A percentile compares a stretch with the other conserved stretches of the same genome.
Conservation (phyloP, 169 alveolate species). For the Plasmodium coatneyi region DNA sequence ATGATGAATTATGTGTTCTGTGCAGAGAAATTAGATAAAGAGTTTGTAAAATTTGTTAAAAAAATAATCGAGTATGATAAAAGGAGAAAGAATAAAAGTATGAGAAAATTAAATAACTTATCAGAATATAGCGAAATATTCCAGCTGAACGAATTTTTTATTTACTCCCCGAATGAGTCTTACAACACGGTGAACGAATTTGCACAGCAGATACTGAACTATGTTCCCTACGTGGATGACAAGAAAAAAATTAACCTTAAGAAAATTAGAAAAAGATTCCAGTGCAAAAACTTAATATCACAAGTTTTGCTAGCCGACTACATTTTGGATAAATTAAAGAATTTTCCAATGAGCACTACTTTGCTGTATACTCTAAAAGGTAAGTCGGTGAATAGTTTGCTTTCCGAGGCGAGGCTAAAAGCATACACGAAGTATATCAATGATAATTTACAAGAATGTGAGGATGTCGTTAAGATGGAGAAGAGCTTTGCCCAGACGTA, state of each 20-base stretch:
- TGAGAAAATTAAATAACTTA: conserved; percentile 21
- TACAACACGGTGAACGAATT: conserved; percentile 59
- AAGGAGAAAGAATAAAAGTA: conserved; percentile 28
- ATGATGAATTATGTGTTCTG: not conserved
- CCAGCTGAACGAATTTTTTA: conserved; percentile 36
- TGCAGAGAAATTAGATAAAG: conserved; percentile 46
- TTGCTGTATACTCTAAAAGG: not conserved
- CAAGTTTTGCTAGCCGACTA: conserved; percentile 72
- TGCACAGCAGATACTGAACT: conserved; percentile 47
- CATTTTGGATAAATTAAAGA: conserved; percentile 46
- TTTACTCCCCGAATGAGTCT: conserved; percentile 47
- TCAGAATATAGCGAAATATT: not conserved
- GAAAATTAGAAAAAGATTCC: conserved; percentile 22
- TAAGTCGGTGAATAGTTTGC: conserved; percentile 1
- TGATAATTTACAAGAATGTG: conserved; percentile 30
- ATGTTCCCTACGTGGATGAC: conserved; percentile 75
- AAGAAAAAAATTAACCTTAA: conserved; percentile 46
- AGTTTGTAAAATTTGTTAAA: conserved; percentile 41
- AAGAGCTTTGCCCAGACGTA: not conserved
- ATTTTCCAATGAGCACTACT: conserved; percentile 39
- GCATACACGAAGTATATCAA: conserved; percentile 42
- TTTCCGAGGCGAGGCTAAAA: conserved; percentile 42
- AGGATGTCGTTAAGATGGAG: conserved; percentile 24
- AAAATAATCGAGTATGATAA: conserved; percentile 71
- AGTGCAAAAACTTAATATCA: conserved; percentile 36